phyloP scores from a whole-genome alignment of 2,329 filamentous ascomycete species.

The Colletotrichum salicis region DNA sequence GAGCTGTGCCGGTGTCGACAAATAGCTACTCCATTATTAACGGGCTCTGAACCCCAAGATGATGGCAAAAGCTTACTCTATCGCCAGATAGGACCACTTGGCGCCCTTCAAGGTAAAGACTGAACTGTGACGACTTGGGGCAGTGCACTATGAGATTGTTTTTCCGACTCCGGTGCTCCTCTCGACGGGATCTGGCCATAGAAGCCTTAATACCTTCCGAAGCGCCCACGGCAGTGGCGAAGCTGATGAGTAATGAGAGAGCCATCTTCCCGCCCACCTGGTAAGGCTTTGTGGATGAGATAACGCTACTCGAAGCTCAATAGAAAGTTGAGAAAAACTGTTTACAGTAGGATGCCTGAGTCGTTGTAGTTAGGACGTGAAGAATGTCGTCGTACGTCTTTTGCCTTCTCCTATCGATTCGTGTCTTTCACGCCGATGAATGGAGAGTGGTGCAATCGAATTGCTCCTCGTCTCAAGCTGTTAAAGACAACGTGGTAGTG shows the following conservation, averaged over 20 bases:
- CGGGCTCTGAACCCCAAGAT: neutral
- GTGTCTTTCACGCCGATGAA: neutral
- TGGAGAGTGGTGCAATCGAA: neutral
- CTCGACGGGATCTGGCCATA: slow-evolving; percentile 55
- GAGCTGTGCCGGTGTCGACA: slow-evolving; percentile 53
- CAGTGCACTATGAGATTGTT: slow-evolving; percentile 60
- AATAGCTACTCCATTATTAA: slow-evolving; percentile 48
- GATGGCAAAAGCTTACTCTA: slow-evolving; percentile 43
- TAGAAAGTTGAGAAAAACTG: neutral
- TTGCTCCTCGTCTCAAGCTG: neutral
- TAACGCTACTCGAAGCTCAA: neutral
- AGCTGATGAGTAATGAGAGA: slow-evolving; percentile 50
- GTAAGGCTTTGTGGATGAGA: neutral
- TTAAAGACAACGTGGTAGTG: neutral
- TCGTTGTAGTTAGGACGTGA: neutral
- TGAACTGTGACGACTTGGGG: slow-evolving; percentile 57
- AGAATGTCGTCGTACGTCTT: neutral
- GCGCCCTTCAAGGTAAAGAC: slow-evolving; percentile 55
- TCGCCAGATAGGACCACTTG: slow-evolving; percentile 56
- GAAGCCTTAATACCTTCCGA: slow-evolving; percentile 59
- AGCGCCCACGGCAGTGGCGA: slow-evolving; percentile 56
- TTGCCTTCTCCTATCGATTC: neutral
- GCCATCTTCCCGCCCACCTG: slow-evolving; percentile 34
- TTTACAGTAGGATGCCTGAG: neutral
- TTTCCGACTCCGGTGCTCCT: slow-evolving; percentile 59